A percentile compares a stretch with the other conserved stretches of the same genome.
Conservation (phyloP, 768 basidiomycete genomes). For the Amanita molliuscula region DNA sequence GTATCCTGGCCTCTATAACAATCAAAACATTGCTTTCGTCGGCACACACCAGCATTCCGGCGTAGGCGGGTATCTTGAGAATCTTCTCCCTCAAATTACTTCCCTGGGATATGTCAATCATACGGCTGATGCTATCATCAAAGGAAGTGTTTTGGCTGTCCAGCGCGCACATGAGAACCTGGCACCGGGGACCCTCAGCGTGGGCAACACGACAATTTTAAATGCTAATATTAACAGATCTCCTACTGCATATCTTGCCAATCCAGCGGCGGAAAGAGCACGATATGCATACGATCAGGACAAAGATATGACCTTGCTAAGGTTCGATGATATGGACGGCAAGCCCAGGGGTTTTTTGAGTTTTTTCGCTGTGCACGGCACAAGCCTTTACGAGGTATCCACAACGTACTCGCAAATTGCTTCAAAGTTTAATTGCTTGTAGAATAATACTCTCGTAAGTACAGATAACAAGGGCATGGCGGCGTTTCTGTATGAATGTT, state of each 20-base stretch:
- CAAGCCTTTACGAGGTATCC: constrained; percentile 62
- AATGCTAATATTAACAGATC: constrained; percentile 68
- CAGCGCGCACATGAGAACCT: constrained; percentile 56
- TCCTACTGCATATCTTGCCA: constrained; percentile 68
- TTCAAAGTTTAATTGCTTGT: neutral
- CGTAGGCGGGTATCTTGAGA: constrained; percentile 71
- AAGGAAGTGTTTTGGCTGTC: constrained; percentile 60
- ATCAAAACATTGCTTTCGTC: constrained; percentile 66
- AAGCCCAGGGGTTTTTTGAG: constrained; percentile 56
- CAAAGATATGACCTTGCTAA: constrained; percentile 59
- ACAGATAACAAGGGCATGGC: constrained; percentile 84
- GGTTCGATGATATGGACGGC: constrained; percentile 51
- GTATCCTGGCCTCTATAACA: constrained; percentile 55
- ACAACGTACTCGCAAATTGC: no score
- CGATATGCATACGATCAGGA: constrained; percentile 64
- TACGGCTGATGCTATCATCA: constrained; percentile 62
- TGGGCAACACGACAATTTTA: constrained; percentile 61
- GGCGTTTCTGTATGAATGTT: constrained; percentile 68
- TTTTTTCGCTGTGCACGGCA: constrained; percentile 75
- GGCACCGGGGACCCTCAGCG: constrained; percentile 43
- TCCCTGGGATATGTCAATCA: constrained; percentile 64
- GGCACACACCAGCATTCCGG: constrained; percentile 72
- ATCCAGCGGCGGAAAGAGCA: constrained; percentile 60
- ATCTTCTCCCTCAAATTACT: constrained; percentile 69
- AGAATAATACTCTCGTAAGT: constrained; percentile 81